Percentiles rank a stretch among this genome's conserved stretches.
phyloP scores from a whole-genome alignment of 805 yeast species.

The Yarrowia osloensis region DNA sequence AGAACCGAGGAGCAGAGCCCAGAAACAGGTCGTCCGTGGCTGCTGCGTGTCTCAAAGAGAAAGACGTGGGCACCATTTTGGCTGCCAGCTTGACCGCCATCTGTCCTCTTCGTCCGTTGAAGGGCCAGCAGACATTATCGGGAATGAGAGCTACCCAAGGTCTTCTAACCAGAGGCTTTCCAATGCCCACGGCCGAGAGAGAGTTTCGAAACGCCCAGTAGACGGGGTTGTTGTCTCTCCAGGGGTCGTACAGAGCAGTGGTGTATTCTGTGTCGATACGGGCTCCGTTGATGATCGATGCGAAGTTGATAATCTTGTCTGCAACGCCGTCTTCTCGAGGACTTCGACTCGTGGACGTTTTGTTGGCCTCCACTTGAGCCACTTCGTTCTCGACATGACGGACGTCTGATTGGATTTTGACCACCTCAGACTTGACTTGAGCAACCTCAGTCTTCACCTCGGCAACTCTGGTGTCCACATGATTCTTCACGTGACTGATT shows the following conservation, averaged over 20 bases:
- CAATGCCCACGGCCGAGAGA: slow-evolving; percentile 33
- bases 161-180: slow-evolving; percentile 29
- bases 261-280: slow-evolving; percentile 37
- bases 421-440: not conserved
- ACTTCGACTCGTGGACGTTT: not conserved
- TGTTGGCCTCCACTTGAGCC: slow-evolving; percentile 15
- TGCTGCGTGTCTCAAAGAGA: slow-evolving; percentile 39
- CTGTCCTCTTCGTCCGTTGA: slow-evolving; percentile 39
- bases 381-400: not conserved
- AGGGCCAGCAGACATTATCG: slow-evolving; percentile 42
- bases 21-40: not conserved
- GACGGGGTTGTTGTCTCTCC: slow-evolving; percentile 25
- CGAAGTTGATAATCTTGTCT: slow-evolving; percentile 34
- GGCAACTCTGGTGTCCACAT: not conserved
- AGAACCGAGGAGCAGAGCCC: slow-evolving; percentile 39
- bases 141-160: slow-evolving; percentile 36
- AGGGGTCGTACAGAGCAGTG: slow-evolving; percentile 34
- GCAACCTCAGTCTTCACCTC: not conserved
- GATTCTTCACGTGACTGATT: not conserved
- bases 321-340: not conserved
- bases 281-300: slow-evolving; percentile 37
- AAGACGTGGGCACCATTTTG: slow-evolving; percentile 35
- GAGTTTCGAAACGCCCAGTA: slow-evolving; percentile 28
- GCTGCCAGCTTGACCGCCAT: slow-evolving; percentile 39
- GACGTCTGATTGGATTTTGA: not conserved